Base-by-base conservation (phyloP, 176 grass and related monocot genomes). In the Canna indica region DNA sequence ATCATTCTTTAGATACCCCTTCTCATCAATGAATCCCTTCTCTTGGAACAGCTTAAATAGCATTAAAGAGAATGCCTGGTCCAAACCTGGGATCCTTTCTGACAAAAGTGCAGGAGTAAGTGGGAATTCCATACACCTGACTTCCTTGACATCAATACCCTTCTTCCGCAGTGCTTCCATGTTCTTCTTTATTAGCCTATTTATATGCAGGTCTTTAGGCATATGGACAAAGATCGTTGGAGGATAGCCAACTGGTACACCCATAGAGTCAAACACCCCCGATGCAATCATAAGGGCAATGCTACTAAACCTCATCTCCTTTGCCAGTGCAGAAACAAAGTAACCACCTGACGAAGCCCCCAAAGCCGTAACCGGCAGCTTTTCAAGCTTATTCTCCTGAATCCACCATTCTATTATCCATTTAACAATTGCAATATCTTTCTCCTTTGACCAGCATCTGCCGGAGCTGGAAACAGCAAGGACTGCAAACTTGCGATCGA, bases 211-310 rank as follows among this genome's bases (percentile, higher is more conserved):
- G 62, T 90, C 87, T 72, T 95, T 90, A 4, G 91, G 87, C 91
- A 95, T 95, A 81, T 90, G 87, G 5, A 90, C 75, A 81, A 95
- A 90, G 71, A 90, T 70, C 1, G 84, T 72, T 16, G 87, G 76
- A 46, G 79, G 84, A 50, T 83, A 95, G 20, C 41, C 62, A 18
- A 6, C 15, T 7, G 58, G 78, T 20, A 73, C 44, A 38, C 46
- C 79, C 24, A 35, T 66, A 14, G 59, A 39, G 1, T 30, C 48
- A 18, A 95, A 87, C n/a, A 80, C 64, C 33, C 90, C 90, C 59
- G 84, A 86, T 6, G 90, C 54, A 72, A 95, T 95, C 87, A 90
- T 87, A 59, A 95, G 77, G 69, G 84, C 82, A 22, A 95, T 64
- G 80, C 77, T 74, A 6, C 79, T 65, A 71, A 90, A 72, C 18